Evolutionary conservation across 2,329 filamentous ascomycete species (phyloP).

Genomic region (Botrytis elliptica): DNA sequence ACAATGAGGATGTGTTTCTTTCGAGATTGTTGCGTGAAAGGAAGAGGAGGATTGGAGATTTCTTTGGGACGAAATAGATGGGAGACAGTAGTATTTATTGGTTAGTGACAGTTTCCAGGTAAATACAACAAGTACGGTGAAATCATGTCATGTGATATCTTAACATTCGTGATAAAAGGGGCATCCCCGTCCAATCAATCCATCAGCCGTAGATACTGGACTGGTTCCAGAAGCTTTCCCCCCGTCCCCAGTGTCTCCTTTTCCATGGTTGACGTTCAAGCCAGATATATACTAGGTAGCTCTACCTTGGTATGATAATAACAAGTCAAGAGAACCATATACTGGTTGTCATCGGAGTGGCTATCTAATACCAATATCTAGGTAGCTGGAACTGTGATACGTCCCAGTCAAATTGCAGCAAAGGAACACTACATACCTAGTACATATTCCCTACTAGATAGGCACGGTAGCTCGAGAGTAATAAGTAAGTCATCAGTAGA

Average conservation of each 20-base stretch:
- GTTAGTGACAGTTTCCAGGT: neutral
- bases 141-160: neutral
- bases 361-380: neutral
- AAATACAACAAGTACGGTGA: neutral
- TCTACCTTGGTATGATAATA: neutral
- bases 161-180: neutral
- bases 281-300: neutral
- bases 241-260: neutral
- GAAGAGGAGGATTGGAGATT: neutral
- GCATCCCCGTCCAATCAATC: slow-evolving; percentile 2
- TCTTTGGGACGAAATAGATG: neutral
- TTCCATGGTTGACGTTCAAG: neutral
- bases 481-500: neutral
- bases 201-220: neutral
- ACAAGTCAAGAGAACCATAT: neutral
- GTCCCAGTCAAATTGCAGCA: neutral
- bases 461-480: neutral
- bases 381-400: neutral
- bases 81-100: neutral
- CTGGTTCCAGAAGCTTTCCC: neutral
- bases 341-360: neutral
- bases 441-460: too few relatives aligned
- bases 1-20: neutral
- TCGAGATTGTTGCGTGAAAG: neutral
- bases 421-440: too few relatives aligned